A percentile compares a stretch with the other conserved stretches of the same genome.
phyloP scores from a whole-genome alignment of 2,329 filamentous ascomycete species.

The Parasarocladium wereldwijsianum region DNA sequence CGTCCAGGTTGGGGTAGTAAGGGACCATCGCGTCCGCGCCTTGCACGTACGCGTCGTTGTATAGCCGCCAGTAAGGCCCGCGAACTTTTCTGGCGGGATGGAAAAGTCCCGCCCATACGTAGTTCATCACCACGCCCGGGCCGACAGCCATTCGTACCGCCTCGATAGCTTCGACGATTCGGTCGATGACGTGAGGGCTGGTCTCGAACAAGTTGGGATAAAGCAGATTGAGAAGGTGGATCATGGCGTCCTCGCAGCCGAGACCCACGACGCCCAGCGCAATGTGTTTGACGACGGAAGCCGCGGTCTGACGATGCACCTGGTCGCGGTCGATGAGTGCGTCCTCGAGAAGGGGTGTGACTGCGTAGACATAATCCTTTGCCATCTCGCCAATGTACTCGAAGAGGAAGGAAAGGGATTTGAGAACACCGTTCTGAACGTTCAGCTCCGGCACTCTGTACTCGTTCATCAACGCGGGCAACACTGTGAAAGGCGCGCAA shows the following conservation, averaged over 20 bases:
- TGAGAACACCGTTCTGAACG: slow-evolving; percentile 96
- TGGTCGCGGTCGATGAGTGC: slow-evolving; percentile 96
- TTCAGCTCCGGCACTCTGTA: slow-evolving; percentile 97
- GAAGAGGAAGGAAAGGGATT: slow-evolving; percentile 91
- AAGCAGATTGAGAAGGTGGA: slow-evolving; percentile 89
- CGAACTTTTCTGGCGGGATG: slow-evolving; percentile 92
- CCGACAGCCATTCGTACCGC: slow-evolving; percentile 89
- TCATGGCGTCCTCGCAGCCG: slow-evolving; percentile 96
- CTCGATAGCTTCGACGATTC: slow-evolving; percentile 94
- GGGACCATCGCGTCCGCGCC: slow-evolving; percentile 89
- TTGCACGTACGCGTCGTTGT: slow-evolving; percentile 95
- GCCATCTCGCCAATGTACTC: slow-evolving; percentile 99
- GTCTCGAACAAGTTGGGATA: slow-evolving; percentile 98
- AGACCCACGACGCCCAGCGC: slow-evolving; percentile 94
- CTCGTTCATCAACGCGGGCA: slow-evolving; percentile 98
- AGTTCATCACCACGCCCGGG: slow-evolving; percentile 88
- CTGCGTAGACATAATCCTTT: slow-evolving; percentile 98
- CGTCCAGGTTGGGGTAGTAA: slow-evolving; percentile 79
- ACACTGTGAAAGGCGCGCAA: slow-evolving; percentile 92
- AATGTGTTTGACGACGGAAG: slow-evolving; percentile 94
- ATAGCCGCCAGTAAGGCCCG: slow-evolving; percentile 88
- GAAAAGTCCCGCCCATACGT: slow-evolving; percentile 94
- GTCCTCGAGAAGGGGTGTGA: slow-evolving; percentile 89
- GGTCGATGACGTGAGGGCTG: slow-evolving; percentile 93
- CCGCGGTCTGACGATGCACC: slow-evolving; percentile 92